phyloP scores from a whole-genome alignment of 139 green algal genomes.

The Chlamydomonas incerta region DNA sequence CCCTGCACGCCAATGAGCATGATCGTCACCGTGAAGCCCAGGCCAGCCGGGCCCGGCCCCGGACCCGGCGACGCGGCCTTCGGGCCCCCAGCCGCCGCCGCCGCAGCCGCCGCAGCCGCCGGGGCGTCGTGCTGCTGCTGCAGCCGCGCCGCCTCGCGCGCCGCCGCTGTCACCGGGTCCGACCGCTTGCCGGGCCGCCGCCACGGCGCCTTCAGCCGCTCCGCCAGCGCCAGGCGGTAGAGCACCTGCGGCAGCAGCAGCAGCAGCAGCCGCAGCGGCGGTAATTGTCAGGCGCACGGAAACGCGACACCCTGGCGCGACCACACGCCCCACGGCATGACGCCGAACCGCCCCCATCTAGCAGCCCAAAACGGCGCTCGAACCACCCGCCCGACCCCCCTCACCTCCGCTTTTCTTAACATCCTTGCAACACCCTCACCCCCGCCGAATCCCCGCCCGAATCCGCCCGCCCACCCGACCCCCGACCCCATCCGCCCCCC shows the following conservation, averaged over 20 bases:
- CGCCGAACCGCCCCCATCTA: not conserved
- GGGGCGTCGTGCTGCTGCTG: constrained; percentile 17
- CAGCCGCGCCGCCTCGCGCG: constrained; percentile 47
- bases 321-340: too few relatives aligned
- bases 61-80: too few relatives aligned
- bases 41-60: not conserved
- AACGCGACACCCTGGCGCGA: too few relatives aligned
- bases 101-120: not conserved
- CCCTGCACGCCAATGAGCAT: constrained; percentile 67
- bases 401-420: not conserved
- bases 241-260: constrained; percentile 45
- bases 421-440: not conserved
- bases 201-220: constrained; percentile 69
- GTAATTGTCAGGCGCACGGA: too few relatives aligned
- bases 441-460: not conserved
- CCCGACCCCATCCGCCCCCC: not conserved
- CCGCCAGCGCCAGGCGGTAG: constrained; percentile 64
- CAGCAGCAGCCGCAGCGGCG: too few relatives aligned
- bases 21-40: constrained; percentile 65
- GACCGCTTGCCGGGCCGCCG: constrained; percentile 46
- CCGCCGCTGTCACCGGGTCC: constrained; percentile 54
- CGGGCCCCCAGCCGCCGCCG: too few relatives aligned
- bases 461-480: not conserved
- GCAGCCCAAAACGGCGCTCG: not conserved
- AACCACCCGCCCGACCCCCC: not conserved